phyloP scores from a whole-genome alignment of 192 early-diverging fungal species.

The Rhizoclosmatium sp. region DNA sequence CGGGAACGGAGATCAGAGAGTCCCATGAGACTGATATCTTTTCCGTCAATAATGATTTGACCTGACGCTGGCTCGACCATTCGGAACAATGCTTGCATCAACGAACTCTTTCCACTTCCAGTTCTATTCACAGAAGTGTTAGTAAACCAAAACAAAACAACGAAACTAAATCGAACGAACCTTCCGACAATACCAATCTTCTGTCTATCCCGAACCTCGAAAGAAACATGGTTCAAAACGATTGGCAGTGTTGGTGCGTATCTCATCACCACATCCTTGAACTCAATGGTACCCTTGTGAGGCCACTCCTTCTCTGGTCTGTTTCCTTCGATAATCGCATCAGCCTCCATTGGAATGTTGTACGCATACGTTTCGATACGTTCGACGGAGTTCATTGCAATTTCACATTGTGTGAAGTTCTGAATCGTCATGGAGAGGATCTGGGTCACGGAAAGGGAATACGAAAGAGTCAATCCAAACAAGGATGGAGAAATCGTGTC shows the following conservation, averaged over 20 bases:
- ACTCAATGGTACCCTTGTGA: constrained; percentile 49
- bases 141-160: constrained; percentile 43
- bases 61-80: constrained; percentile 50
- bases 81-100: constrained; percentile 39
- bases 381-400: constrained; percentile 68
- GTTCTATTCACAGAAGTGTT: constrained; percentile 49
- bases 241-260: constrained; percentile 60
- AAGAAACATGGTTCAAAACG: constrained; percentile 51
- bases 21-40: constrained; percentile 42
- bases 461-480: constrained; percentile 77
- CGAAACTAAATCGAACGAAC: constrained; percentile 22
- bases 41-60: constrained; percentile 48
- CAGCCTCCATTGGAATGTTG: constrained; percentile 52
- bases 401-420: constrained; percentile 75
- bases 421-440: constrained; percentile 84
- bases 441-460: constrained; percentile 81
- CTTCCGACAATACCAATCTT: constrained; percentile 62
- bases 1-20: constrained; percentile 43
- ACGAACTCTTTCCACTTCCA: constrained; percentile 46
- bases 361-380: constrained; percentile 57
- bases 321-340: constrained; percentile 36
- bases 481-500: constrained; percentile 65
- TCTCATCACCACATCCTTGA: constrained; percentile 52
- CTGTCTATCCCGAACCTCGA: constrained; percentile 45
- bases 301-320: constrained; percentile 58